phyloP scores from a whole-genome alignment of 352 stramenopile genomes.

The Globisporangium megalacanthum region DNA sequence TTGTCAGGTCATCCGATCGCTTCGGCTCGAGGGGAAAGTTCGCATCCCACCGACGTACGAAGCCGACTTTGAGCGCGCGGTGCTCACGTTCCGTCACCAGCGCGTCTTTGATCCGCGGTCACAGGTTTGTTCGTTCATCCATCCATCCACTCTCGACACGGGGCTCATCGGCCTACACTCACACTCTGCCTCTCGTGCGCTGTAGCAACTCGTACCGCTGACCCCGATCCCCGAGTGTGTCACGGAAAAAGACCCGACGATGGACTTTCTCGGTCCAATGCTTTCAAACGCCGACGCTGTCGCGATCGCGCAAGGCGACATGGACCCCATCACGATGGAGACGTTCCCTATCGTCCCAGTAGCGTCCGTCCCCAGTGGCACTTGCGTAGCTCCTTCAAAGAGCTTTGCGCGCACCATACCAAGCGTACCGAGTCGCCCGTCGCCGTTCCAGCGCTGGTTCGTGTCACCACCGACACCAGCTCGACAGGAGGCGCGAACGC shows the following conservation, averaged over 20 bases:
- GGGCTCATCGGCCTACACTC: not conserved
- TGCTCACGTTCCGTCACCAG: constrained; percentile 69
- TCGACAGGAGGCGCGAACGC: not conserved
- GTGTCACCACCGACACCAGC: constrained; percentile 1
- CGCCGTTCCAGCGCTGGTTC: not conserved
- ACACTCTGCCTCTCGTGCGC: not conserved
- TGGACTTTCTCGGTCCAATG: constrained; percentile 66
- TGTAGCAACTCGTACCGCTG: constrained; percentile 57
- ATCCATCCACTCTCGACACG: constrained; percentile 1
- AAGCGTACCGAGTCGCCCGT: not conserved
- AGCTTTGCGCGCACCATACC: not conserved
- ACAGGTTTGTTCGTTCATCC: constrained; percentile 24
- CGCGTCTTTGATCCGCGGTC: constrained; percentile 55
- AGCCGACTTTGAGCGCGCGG: constrained; percentile 47
- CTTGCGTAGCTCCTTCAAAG: not conserved
- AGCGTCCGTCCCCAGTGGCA: not conserved
- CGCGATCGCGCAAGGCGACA: constrained; percentile 58
- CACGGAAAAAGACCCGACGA: constrained; percentile 19
- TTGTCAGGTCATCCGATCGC: constrained; percentile 41
- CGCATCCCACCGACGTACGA: constrained; percentile 51
- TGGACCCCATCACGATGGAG: constrained; percentile 65
- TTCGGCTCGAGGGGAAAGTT: constrained; percentile 66
- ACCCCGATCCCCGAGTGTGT: constrained; percentile 40
- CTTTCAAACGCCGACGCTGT: constrained; percentile 36
- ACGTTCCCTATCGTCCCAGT: constrained; percentile 23